A percentile compares a stretch with the other conserved stretches of the same genome.
Conservation (phyloP, 768 basidiomycete genomes). For the Daedaleopsis nitida region DNA sequence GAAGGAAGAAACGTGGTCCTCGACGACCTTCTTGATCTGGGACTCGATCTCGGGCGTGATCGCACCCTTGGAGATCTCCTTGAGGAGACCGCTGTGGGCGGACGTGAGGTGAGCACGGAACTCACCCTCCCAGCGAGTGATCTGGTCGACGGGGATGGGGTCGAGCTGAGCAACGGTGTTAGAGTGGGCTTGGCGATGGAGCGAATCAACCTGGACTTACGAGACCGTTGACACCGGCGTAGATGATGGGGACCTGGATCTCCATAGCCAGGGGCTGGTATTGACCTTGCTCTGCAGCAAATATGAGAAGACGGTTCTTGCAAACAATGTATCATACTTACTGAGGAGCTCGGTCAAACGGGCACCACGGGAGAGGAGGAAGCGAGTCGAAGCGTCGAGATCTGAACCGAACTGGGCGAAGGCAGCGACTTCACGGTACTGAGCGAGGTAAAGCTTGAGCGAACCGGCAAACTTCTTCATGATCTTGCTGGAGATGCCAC, state of each 20-base stretch:
- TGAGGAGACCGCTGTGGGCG: constrained; percentile 73
- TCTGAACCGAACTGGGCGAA: constrained; percentile 99
- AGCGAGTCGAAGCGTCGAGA: constrained; percentile 98
- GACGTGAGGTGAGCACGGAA: constrained; percentile 87
- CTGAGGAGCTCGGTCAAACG: constrained; percentile 96
- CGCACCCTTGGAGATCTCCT: constrained; percentile 80
- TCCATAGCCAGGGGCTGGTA: constrained; percentile 95
- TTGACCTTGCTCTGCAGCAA: constrained; percentile 87
- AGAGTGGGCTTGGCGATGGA: background rate
- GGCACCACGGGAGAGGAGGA: constrained; percentile 96
- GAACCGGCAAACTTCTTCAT: constrained; percentile 99
- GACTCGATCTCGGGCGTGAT: constrained; percentile 90
- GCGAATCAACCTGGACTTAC: constrained; percentile 43
- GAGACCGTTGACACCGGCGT: constrained; percentile 99
- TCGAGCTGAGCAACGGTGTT: constrained; percentile 63
- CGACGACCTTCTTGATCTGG: constrained; percentile 93
- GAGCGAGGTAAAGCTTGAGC: constrained; percentile 98
- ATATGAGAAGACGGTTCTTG: constrained; percentile 19
- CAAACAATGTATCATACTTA: constrained; percentile 38
- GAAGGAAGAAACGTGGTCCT: constrained; percentile 85
- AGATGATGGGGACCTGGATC: constrained; percentile 97
- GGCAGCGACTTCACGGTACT: constrained; percentile 99
- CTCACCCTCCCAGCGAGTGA: constrained; percentile 89
- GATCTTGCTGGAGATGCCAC: constrained; percentile 66
- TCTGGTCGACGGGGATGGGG: constrained; percentile 91